These are phyloP conservation scores for Hordeum marinum DNA, from an alignment of 176 grass and related monocot genomes.

Conservation along the genomic window DNA sequence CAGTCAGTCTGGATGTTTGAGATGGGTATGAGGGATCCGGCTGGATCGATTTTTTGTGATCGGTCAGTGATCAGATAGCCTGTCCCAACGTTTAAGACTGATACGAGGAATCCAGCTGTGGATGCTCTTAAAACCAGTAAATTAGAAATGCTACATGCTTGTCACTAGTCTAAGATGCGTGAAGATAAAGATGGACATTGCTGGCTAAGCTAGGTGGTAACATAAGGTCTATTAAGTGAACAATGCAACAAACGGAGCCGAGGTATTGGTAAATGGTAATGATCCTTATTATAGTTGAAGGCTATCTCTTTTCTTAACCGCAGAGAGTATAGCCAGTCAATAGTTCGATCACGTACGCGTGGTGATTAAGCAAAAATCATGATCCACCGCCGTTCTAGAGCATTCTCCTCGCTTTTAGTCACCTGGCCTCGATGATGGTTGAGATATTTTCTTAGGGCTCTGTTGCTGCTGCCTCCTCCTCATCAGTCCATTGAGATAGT, in stretches of 20 bases:
- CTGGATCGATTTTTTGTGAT: too few species aligned
- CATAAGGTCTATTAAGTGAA: not conserved
- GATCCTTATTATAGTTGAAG: not conserved
- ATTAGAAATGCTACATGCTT: constrained; percentile 1
- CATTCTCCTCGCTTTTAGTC: not conserved
- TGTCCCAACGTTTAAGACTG: too few species aligned
- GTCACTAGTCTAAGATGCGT: not conserved
- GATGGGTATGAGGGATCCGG: too few species aligned
- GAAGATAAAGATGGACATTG: not conserved
- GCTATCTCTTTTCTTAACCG: too few species aligned
- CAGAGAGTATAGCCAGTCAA: not conserved
- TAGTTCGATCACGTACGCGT: constrained; percentile 12
- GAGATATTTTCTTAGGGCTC: too few species aligned
- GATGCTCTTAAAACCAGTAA: too few species aligned
- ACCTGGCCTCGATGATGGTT: not conserved
- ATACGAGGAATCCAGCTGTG: too few species aligned
- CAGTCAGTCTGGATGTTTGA: too few species aligned
- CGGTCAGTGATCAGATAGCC: too few species aligned
- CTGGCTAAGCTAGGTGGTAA: constrained; percentile 8
- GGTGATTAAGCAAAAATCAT: not conserved
- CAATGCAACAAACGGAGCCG: not conserved
- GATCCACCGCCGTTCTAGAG: not conserved
- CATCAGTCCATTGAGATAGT: not conserved
- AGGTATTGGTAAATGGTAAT: constrained; percentile 5
- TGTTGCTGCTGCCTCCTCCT: too few species aligned